Base-by-base conservation (phyloP, 495 filamentous ascomycete genomes). In the Chaetomidium leptoderma region DNA sequence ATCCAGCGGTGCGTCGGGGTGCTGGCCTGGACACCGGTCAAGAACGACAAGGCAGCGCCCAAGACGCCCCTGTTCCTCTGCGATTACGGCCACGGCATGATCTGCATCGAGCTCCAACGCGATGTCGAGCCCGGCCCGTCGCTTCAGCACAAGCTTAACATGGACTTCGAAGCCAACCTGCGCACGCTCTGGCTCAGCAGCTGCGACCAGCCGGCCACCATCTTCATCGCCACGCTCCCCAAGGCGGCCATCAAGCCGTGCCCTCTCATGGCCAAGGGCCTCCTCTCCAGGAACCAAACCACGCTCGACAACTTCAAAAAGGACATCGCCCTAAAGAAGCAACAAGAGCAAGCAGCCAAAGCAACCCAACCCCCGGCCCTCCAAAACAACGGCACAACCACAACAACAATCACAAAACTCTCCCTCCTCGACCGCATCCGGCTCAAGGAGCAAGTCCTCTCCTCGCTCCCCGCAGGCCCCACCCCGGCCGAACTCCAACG, bases 381-480 rank as follows among this genome's bases (percentile, higher is more conserved):
- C 65, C 32, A 70, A 70, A 32, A 30, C 70, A 1, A 69, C 67
- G 3, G 3, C 48, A 72, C 66, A 7, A 61, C 65, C 30, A 47
- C 17, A 74, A 74, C 57, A 9, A 8, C 19, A 10, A 21, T 14
- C 29, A 3, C n/a, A 21, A 48, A 48, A 23, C 70, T 77, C 69
- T 70, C 66, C 58, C 63, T 89, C 19, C 78, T 88, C 16, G 84
- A 86, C 56, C 83, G 86, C 59, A 78, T 89, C 58, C 79, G 83
- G 29, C 67, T 77, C 19, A 87, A 85, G 70, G 76, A 86, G 48
- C 63, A 76, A 1, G 63, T 77, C 4, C 70, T 76, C 37, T 70
- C 78, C 0, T 49, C 75, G 1, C 71, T 73, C 17, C 61, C 71
- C 26, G 9, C 4, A 6, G 70, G 61, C 0, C 74, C 78, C 1